These are phyloP conservation scores for Phytophthora pinifolia DNA, from an alignment of 352 stramenopile genomes.

Conservation along the genomic window DNA sequence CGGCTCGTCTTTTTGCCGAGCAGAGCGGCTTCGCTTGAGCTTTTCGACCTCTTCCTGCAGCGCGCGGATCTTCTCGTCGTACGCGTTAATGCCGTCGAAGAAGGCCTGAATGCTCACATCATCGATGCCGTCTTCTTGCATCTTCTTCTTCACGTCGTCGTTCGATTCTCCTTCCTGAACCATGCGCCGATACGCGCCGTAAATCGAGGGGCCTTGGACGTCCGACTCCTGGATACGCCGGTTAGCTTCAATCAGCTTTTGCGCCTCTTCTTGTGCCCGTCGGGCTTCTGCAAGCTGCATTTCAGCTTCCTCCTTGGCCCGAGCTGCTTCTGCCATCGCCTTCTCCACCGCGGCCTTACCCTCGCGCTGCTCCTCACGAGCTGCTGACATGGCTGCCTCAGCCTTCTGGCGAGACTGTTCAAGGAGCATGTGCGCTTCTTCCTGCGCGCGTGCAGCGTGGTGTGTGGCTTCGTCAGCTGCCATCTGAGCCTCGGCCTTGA, in stretches of 20 bases:
- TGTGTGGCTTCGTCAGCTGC: conserved; percentile 78
- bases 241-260: conserved; percentile 86
- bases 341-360: conserved; percentile 83
- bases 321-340: conserved; percentile 78
- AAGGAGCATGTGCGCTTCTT: conserved; percentile 73
- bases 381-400: conserved; percentile 80
- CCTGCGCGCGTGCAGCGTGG: conserved; percentile 64
- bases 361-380: conserved; percentile 76
- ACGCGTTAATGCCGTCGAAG: conserved; percentile 84
- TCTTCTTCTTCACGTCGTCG: conserved; percentile 72
- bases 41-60: conserved; percentile 86
- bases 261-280: conserved; percentile 74
- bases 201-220: conserved; percentile 52
- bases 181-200: conserved; percentile 66
- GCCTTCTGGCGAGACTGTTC: conserved; percentile 81
- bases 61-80: conserved; percentile 80
- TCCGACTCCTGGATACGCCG: conserved; percentile 74
- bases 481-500: conserved; percentile 80
- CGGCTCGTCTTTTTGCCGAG: conserved; percentile 50
- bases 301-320: conserved; percentile 79
- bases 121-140: conserved; percentile 77
- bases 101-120: conserved; percentile 72
- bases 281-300: conserved; percentile 75
- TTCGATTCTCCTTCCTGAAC: conserved; percentile 68
- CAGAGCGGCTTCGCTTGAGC: conserved; percentile 62